These are phyloP conservation scores for Penicillium daleae DNA, from an alignment of 495 filamentous ascomycete species.

Conservation along the genomic window DNA sequence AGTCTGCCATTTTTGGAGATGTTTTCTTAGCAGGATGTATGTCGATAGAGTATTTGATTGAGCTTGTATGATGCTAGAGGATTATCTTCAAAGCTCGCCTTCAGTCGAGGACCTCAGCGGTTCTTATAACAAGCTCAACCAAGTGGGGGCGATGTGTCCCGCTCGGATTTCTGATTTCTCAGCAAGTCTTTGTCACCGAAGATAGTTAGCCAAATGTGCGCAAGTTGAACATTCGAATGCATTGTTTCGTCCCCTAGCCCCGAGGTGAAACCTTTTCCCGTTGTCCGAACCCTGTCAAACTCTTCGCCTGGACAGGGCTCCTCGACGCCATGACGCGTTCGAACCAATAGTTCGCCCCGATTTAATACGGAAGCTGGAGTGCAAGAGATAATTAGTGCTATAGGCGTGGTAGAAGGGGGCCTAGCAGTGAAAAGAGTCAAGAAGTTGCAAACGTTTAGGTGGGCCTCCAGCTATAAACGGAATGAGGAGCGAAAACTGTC, in stretches of 20 bases:
- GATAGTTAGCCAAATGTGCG: neutral
- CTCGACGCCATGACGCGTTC: neutral
- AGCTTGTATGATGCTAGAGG: neutral
- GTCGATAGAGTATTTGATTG: neutral
- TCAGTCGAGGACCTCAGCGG: neutral
- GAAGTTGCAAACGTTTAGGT: neutral
- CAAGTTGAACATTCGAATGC: neutral
- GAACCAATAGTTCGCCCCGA: neutral
- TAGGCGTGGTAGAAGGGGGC: neutral
- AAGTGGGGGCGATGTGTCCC: constrained; percentile 1
- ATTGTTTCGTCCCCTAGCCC: neutral
- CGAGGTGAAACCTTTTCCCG: neutral
- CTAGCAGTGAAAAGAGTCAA: neutral
- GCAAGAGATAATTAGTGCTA: neutral
- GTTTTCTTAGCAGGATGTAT: neutral
- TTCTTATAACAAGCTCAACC: neutral
- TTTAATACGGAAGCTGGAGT: neutral
- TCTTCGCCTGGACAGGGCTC: neutral
- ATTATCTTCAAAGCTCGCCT: neutral
- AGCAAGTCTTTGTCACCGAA: neutral
- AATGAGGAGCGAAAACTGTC: constrained; percentile 4
- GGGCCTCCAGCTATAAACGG: neutral
- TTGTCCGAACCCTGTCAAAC: neutral
- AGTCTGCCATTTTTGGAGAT: constrained; percentile 29
- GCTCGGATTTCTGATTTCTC: constrained; percentile 23